Evolutionary conservation across 768 basidiomycete genomes (phyloP).

Genomic region (Boletus fagicola): DNA sequence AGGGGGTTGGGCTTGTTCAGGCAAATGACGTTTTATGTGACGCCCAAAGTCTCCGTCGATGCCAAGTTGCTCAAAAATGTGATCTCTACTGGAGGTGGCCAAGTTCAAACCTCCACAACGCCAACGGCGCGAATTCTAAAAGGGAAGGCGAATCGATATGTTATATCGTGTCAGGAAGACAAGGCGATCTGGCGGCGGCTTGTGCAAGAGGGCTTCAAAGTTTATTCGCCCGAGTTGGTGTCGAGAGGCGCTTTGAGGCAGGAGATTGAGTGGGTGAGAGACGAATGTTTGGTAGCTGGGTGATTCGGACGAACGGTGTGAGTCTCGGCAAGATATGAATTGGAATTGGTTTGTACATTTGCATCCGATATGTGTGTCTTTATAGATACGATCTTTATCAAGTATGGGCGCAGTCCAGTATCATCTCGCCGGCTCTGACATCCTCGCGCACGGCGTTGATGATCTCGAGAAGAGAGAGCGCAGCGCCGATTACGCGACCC

Average conservation of each 20-base stretch:
- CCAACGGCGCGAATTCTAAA: constrained; percentile 58
- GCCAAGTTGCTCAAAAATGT: constrained; percentile 65
- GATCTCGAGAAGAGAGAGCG: no score
- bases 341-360: neutral
- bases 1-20: constrained; percentile 54
- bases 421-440: no score
- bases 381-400: no score
- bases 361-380: neutral
- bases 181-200: constrained; percentile 65
- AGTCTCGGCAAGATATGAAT: neutral
- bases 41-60: constrained; percentile 59
- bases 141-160: constrained; percentile 48
- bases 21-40: constrained; percentile 72
- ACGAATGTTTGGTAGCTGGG: constrained; percentile 20
- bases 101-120: constrained; percentile 49
- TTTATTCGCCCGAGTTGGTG: constrained; percentile 73
- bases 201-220: constrained; percentile 43
- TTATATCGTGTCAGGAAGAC: constrained; percentile 69
- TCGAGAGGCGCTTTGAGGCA: constrained; percentile 64
- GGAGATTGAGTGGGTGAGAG: constrained; percentile 60
- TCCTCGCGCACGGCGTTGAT: neutral
- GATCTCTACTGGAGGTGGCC: constrained; percentile 66
- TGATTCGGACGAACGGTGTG: constrained; percentile 1
- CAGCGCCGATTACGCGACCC: no score
- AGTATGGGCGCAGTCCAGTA: no score